A percentile compares a stretch with the other conserved stretches of the same genome.
Conservation (phyloP, 1,139 yeast species). For the Yamadazyma oceani region DNA sequence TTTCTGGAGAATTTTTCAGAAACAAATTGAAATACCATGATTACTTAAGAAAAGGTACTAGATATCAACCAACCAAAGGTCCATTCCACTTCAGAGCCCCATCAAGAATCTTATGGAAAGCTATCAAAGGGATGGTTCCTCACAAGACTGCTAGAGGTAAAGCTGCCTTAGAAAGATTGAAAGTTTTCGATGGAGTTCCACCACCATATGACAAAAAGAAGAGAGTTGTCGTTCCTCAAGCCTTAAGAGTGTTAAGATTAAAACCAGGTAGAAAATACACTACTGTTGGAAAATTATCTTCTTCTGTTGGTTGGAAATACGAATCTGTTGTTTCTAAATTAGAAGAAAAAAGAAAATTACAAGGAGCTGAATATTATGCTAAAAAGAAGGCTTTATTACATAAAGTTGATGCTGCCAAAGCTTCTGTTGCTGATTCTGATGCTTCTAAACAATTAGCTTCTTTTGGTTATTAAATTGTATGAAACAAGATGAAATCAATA, state of each 20-base stretch:
- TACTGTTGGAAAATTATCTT: conserved; percentile 93
- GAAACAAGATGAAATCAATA: not conserved
- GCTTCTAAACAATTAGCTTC: conserved; percentile 75
- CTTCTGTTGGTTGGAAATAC: conserved; percentile 99
- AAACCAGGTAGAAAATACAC: conserved; percentile 99
- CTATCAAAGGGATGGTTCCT: conserved; percentile 98
- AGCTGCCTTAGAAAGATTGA: conserved; percentile 99
- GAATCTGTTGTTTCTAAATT: conserved; percentile 95
- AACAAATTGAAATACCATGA: conserved; percentile 99
- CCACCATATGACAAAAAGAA: conserved; percentile 99
- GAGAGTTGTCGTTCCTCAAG: conserved; percentile 99
- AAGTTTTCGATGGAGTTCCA: conserved; percentile 99
- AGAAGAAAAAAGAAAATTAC: conserved; percentile 99
- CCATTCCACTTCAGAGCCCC: conserved; percentile 99
- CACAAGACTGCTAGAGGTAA: conserved; percentile 99
- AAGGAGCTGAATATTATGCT: conserved; percentile 98
- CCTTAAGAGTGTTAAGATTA: conserved; percentile 98
- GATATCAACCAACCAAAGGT: conserved; percentile 98
- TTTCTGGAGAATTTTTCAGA: conserved; percentile 99
- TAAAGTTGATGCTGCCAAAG: conserved; percentile 85
- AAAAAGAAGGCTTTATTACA: conserved; percentile 95
- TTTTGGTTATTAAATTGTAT: conserved; percentile 64
- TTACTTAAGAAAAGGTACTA: conserved; percentile 98
- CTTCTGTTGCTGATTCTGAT: conserved; percentile 74
- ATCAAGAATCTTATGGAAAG: conserved; percentile 99